A percentile compares a stretch with the other conserved stretches of the same genome.
Conservation (phyloP, 2,329 filamentous ascomycete genomes). For the Amesomyces nigricolor region DNA sequence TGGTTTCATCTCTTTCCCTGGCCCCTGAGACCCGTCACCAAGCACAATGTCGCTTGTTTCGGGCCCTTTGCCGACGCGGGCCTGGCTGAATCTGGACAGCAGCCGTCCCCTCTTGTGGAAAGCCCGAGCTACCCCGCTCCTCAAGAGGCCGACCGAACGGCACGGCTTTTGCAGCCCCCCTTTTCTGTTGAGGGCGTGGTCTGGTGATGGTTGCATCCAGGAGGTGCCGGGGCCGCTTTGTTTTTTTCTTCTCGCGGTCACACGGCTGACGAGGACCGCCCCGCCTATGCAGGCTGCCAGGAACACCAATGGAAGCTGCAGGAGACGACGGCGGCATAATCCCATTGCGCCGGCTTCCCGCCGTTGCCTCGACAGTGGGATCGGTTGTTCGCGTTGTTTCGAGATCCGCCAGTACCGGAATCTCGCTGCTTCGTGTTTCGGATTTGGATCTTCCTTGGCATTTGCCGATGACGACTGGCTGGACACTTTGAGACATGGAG, state of each 20-base stretch:
- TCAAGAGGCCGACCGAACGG: constrained; percentile 5
- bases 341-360: constrained; percentile 4
- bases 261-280: constrained; percentile 4
- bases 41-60: constrained; percentile 23
- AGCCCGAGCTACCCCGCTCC: constrained; percentile 7
- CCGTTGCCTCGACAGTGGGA: neutral
- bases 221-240: too few relatives aligned
- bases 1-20: constrained; percentile 25
- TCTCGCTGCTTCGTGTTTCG: constrained; percentile 1
- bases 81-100: constrained; percentile 17
- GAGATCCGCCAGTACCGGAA: constrained; percentile 2
- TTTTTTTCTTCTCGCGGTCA: neutral
- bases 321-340: neutral
- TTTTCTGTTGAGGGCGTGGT: neutral
- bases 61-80: constrained; percentile 14
- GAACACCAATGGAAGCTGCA: constrained; percentile 18
- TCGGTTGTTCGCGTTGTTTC: constrained; percentile 2
- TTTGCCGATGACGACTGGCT: neutral
- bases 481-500: too few relatives aligned
- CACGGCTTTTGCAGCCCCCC: neutral
- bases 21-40: constrained; percentile 14
- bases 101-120: constrained; percentile 14
- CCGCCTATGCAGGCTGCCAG: constrained; percentile 16
- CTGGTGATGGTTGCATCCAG: neutral
- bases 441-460: constrained; percentile 11